phyloP scores from a whole-genome alignment of 441 rosid genomes.

The Populus hybrid region DNA sequence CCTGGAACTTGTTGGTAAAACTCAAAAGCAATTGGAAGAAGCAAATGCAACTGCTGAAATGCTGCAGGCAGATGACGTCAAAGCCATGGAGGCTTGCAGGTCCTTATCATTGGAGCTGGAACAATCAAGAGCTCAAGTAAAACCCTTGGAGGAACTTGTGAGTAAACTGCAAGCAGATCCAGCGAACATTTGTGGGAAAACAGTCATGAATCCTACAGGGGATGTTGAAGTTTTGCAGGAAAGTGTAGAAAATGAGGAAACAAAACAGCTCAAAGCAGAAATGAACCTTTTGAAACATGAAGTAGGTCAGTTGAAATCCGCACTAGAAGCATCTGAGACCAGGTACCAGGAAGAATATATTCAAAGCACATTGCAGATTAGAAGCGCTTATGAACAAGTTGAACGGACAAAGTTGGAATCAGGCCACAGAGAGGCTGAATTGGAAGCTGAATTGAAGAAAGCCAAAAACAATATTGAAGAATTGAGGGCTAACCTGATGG shows the following conservation, averaged over 20 bases:
- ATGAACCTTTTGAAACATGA: slow-evolving; percentile 50
- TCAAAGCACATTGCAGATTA: slow-evolving; percentile 32
- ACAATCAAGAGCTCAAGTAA: slow-evolving; percentile 52
- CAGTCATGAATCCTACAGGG: slow-evolving; percentile 10
- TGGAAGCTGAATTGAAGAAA: slow-evolving; percentile 59
- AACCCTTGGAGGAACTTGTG: slow-evolving; percentile 56
- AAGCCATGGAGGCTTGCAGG: slow-evolving; percentile 56
- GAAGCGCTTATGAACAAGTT: slow-evolving; percentile 39
- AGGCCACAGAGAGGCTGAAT: slow-evolving; percentile 53
- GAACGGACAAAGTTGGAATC: slow-evolving; percentile 46
- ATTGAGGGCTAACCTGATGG: slow-evolving; percentile 65
- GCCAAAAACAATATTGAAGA: slow-evolving; percentile 67
- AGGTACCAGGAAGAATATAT: slow-evolving; percentile 47
- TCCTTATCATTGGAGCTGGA: slow-evolving; percentile 45
- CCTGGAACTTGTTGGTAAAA: slow-evolving; percentile 45
- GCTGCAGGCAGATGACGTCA: slow-evolving; percentile 54
- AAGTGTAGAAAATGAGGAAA: slow-evolving; percentile 34
- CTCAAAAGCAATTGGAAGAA: slow-evolving; percentile 61
- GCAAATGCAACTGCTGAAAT: slow-evolving; percentile 64
- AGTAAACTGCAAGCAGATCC: slow-evolving; percentile 47
- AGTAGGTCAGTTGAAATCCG: slow-evolving; percentile 45
- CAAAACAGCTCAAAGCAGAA: slow-evolving; percentile 47
- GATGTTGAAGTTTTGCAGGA: slow-evolving; percentile 24
- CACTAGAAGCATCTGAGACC: slow-evolving; percentile 52
- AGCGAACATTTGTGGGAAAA: slow-evolving; percentile 16